phyloP scores from a whole-genome alignment of 257 asterid genomes.

The Coffea canephora region DNA sequence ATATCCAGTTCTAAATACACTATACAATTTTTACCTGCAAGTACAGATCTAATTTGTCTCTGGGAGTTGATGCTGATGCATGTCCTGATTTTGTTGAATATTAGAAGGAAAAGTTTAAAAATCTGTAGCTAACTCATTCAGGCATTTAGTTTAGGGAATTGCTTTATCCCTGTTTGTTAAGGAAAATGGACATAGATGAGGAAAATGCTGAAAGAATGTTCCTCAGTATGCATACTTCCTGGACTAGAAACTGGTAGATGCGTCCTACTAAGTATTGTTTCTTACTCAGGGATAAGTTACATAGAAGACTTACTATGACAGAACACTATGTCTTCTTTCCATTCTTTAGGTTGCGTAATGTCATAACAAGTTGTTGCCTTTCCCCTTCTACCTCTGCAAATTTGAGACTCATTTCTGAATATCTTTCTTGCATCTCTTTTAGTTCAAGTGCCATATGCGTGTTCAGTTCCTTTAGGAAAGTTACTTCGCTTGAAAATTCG shows the following conservation, averaged over 20 bases:
- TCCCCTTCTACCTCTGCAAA: slow-evolving; percentile 99
- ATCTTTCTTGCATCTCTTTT: slow-evolving; percentile 86
- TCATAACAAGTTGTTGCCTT: slow-evolving; percentile 94
- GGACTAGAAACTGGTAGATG: not conserved
- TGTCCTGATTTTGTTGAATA: not conserved
- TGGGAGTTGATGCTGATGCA: not conserved
- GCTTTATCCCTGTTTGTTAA: not conserved
- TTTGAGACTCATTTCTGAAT: slow-evolving; percentile 91
- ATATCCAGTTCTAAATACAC: not conserved
- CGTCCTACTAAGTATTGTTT: slow-evolving; percentile 13
- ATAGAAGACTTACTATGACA: slow-evolving; percentile 1
- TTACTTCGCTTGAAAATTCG: slow-evolving; percentile 51
- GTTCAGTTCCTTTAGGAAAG: slow-evolving; percentile 64
- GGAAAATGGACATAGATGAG: slow-evolving; percentile 1
- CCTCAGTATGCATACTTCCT: not conserved
- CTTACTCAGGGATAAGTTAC: slow-evolving; percentile 5
- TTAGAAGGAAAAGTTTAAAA: not conserved
- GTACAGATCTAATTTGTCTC: not conserved
- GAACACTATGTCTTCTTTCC: slow-evolving; percentile 24
- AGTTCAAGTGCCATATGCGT: slow-evolving; percentile 66
- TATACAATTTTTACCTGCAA: not conserved
- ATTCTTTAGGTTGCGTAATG: slow-evolving; percentile 63
- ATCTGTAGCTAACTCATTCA: not conserved
- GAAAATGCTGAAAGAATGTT: not conserved
- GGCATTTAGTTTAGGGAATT: not conserved